Percentiles rank a stretch among this genome's conserved stretches.
Evolutionary conservation across 805 yeast species (phyloP).

Genomic region (Metschnikowia cubensis): DNA sequence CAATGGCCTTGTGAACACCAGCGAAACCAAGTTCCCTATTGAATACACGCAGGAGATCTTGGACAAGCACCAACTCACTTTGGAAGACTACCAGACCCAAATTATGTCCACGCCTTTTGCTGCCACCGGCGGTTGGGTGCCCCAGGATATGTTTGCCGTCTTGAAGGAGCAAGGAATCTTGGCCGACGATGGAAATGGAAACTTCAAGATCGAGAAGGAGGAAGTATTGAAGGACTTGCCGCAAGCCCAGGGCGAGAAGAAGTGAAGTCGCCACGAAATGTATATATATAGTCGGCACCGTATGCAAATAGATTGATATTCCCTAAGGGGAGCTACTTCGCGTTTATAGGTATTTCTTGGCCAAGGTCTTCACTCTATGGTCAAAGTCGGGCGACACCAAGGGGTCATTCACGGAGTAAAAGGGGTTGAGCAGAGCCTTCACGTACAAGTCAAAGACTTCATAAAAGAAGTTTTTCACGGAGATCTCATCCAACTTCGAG

Average conservation of each 20-base stretch:
- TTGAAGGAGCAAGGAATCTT: slow-evolving; percentile 66
- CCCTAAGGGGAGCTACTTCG: not conserved
- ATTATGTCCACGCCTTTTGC: slow-evolving; percentile 74
- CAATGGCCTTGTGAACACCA: slow-evolving; percentile 49
- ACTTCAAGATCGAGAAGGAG: slow-evolving; percentile 31
- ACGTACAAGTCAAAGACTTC: slow-evolving; percentile 87
- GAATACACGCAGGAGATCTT: slow-evolving; percentile 55
- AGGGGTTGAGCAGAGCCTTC: slow-evolving; percentile 81
- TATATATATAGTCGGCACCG: not conserved
- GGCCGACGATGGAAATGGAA: slow-evolving; percentile 48
- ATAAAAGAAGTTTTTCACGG: slow-evolving; percentile 75
- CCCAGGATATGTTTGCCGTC: slow-evolving; percentile 84
- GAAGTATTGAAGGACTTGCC: slow-evolving; percentile 22
- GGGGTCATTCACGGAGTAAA: slow-evolving; percentile 71
- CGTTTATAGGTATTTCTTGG: slow-evolving; percentile 64
- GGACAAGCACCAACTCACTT: slow-evolving; percentile 51
- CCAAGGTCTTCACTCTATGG: slow-evolving; percentile 61
- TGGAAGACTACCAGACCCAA: slow-evolving; percentile 65
- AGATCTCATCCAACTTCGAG: slow-evolving; percentile 51
- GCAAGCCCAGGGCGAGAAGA: slow-evolving; percentile 2
- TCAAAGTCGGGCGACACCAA: slow-evolving; percentile 76
- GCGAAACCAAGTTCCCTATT: slow-evolving; percentile 52
- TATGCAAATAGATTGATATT: not conserved
- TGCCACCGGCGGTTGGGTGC: slow-evolving; percentile 93
- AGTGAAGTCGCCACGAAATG: not conserved